These are phyloP conservation scores for Rhodotorula sp. DNA, from an alignment of 1,284 basidiomycete species.

Conservation along the genomic window DNA sequence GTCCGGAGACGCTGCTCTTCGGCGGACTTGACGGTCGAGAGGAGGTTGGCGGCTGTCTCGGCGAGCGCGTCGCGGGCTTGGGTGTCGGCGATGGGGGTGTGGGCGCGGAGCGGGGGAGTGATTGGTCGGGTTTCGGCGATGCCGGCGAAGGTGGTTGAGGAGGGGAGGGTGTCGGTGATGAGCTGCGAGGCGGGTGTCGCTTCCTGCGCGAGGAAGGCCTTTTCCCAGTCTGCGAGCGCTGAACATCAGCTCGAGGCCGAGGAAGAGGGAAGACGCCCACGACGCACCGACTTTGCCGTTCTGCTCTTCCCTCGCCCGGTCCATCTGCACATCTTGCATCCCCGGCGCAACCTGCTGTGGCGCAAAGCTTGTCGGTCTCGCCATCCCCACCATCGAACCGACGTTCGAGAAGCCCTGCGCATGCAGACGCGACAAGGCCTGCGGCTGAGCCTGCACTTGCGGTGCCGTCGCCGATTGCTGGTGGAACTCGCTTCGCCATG, in stretches of 20 bases:
- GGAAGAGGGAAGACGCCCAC: too few relatives aligned
- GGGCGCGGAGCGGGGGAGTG: slow-evolving; percentile 14
- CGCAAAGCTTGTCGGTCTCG: background rate
- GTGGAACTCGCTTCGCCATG: slow-evolving; percentile 10
- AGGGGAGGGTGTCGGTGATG: background rate
- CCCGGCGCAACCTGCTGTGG: background rate
- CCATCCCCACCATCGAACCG: slow-evolving; percentile 1
- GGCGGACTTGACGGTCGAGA: slow-evolving; percentile 46
- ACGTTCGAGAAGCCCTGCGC: slow-evolving; percentile 10
- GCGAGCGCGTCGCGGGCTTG: slow-evolving; percentile 48
- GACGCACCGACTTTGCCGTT: slow-evolving; percentile 3
- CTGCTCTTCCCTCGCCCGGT: background rate
- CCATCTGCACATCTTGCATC: background rate
- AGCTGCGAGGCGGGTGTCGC: background rate
- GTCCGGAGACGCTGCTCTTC: slow-evolving; percentile 21
- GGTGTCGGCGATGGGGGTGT: slow-evolving; percentile 18
- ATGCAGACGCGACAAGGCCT: slow-evolving; percentile 14
- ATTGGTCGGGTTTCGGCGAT: slow-evolving; percentile 21
- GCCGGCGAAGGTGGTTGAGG: background rate
- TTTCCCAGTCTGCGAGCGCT: slow-evolving; percentile 29
- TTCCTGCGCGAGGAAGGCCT: slow-evolving; percentile 35
- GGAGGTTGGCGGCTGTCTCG: slow-evolving; percentile 49
- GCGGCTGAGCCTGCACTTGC: background rate
- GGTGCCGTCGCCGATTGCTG: background rate
- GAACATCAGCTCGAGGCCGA: too few relatives aligned